Base-by-base conservation (phyloP, 1,139 yeast genomes). In the Nematodospora anomalae region DNA sequence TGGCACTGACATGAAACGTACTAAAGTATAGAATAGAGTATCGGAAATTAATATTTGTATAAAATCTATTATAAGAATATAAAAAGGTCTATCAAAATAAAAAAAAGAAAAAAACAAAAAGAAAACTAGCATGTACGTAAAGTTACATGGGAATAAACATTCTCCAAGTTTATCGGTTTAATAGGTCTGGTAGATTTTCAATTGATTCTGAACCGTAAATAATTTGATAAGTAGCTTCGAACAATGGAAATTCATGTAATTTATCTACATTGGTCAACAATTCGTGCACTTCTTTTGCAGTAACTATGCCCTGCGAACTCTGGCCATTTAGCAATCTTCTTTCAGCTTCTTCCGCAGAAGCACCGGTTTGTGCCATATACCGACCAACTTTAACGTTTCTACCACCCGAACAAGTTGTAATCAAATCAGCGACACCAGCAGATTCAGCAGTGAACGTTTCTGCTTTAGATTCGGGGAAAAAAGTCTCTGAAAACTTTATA, bases 371-470 rank as follows among this genome's bases (percentile, higher is more conserved):
- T 18, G 74, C 69, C 76, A 71, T 71, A 49, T 68, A 64, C 44
- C 70, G 62, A 14, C 72, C 76, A 28, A 71, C 71, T 50, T 64
- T 67, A 35, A 71, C 76, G 51, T 71, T 71, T 57, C 76, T 65
- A 36, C 76, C 76, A 36, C 76, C 76, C 20, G 74, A 50, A 46
- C 76, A 71, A 23, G 76, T 69, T 26, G 76, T 71, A 46, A 71
- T 71, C 46, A 71, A 64, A 46, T 71, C 76, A 32, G 76, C 76
- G 27, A 71, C 76, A 39, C 76, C 76, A n/a, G 76, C 76, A 16
- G 69, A 60, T 50, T 71, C 76, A 31, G 59, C 61, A 9, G 75
- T 70, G 51, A 71, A 71, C 9, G 76, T 71, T 21, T 57, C 42
- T 12, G 62, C 51, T 34, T 57, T 42, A 7, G 74, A 67, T 39